Base-by-base conservation (phyloP, 1,284 basidiomycete species). In the Irpex sp. region DNA sequence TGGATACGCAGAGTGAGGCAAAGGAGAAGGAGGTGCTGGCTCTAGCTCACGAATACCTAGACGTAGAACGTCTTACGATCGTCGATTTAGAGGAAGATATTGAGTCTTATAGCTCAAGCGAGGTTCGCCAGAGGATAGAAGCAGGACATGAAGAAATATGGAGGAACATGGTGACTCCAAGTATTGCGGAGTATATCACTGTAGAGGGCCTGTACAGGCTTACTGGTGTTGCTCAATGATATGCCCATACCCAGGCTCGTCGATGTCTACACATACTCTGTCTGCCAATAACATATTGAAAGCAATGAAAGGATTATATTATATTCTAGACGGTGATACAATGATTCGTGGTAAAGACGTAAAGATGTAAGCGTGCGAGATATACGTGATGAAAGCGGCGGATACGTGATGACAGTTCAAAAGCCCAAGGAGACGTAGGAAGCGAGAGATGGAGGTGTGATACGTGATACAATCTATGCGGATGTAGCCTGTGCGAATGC, bases 401-500 rank as follows among this genome's bases (percentile, higher is more conserved):
- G 53, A 59, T 55, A 17, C 47, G 54, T 36, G 53, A 57, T 26
- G 39, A 65, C 55, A 61, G 51, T 61, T 51, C 26, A n/a, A 47
- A 61, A 35, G 51, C 55, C n/a, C 19, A 19, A 63, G 62, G 59
- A 37, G 46, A 58, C 55, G 21, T 7, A 56, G 39, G 33, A 62
- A 49, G 47, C 43, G 39, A 46, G 35, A 43, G 33, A 8, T 43
- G 39, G 39, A 43, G 2, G 15, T 11, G 39, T 11, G 39, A 15
- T 15, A 15, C 8, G 15, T 43, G 39, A 43, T 43, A 43, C 39
- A 59, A 46, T 58, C 73, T 65, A 78, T 67, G 75, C 65, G 19
- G 73, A 68, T 1, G 77, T 75, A 61, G 90, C 88, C 76, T 92
- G 90, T 67, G 91, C 92, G 69, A 93, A 93, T 63, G 91, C 91